phyloP scores from a whole-genome alignment of 345 rosid species.

The Carallia pectinifolia region DNA sequence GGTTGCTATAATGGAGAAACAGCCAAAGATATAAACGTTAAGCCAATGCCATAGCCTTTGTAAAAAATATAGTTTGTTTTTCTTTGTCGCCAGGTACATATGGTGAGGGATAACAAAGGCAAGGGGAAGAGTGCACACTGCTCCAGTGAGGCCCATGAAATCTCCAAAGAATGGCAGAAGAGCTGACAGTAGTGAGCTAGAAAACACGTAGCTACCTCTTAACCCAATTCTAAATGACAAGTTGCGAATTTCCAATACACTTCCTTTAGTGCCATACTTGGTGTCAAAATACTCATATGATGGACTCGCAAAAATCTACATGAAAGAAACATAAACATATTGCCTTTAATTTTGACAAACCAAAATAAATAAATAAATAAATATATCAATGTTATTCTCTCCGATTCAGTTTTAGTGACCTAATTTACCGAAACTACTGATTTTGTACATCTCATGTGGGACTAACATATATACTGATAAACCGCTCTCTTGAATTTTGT shows the following conservation, averaged over 20 bases:
- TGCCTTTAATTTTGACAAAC: not conserved
- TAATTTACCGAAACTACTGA: too few species aligned
- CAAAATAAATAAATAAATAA: not conserved
- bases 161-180: conserved; percentile 88
- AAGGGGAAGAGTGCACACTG: conserved; percentile 77
- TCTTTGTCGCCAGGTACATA: conserved; percentile 71
- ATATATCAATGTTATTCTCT: too few species aligned
- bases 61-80: conserved; percentile 37
- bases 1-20: conserved; percentile 65
- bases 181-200: conserved; percentile 74
- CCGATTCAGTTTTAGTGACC: too few species aligned
- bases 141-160: conserved; percentile 85
- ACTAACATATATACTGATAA: too few species aligned
- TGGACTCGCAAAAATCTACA: conserved; percentile 89
- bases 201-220: conserved; percentile 67
- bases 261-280: conserved; percentile 68
- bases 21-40: conserved; percentile 58
- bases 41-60: conserved; percentile 88
- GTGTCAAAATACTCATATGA: conserved; percentile 89
- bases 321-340: not conserved
- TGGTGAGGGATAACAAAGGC: conserved; percentile 92
- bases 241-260: conserved; percentile 47
- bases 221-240: conserved; percentile 57
- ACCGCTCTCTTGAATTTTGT: too few species aligned
- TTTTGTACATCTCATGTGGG: too few species aligned